Evolutionary conservation across 2,329 filamentous ascomycete species (phyloP).

Genomic region (Alternaria sp.): DNA sequence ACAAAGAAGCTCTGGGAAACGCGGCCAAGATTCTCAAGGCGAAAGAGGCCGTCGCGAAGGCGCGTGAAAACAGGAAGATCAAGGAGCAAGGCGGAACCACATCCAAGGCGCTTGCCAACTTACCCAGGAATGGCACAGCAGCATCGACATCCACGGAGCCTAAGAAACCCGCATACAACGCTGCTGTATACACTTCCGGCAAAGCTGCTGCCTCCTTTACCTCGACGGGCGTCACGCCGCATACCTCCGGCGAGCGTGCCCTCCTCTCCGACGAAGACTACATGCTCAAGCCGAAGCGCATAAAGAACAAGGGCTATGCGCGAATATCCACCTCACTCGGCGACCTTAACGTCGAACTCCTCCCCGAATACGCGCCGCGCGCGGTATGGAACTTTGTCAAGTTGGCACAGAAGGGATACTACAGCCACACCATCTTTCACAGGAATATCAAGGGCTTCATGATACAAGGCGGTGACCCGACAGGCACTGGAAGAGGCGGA

Average conservation of each 20-base stretch:
- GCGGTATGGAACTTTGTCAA: slow-evolving; percentile 98
- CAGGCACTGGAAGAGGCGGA: slow-evolving; percentile 90
- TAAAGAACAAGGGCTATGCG: slow-evolving; percentile 91
- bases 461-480: slow-evolving; percentile 96
- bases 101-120: slow-evolving; percentile 29
- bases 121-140: slow-evolving; percentile 32
- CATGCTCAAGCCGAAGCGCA: slow-evolving; percentile 88
- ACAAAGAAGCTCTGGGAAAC: slow-evolving; percentile 79
- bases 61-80: slow-evolving; percentile 72
- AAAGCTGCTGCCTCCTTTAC: slow-evolving; percentile 93
- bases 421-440: slow-evolving; percentile 84
- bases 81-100: slow-evolving; percentile 41
- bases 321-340: slow-evolving; percentile 88
- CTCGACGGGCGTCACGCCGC: slow-evolving; percentile 89
- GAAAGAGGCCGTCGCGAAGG: slow-evolving; percentile 92
- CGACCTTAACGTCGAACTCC: slow-evolving; percentile 85
- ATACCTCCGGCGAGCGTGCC: slow-evolving; percentile 87
- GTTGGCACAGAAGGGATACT: slow-evolving; percentile 88
- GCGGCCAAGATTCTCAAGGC: slow-evolving; percentile 85
- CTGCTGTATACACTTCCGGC: slow-evolving; percentile 89
- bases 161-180: slow-evolving; percentile 69
- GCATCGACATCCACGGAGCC: slow-evolving; percentile 38
- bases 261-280: slow-evolving; percentile 93
- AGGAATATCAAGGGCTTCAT: slow-evolving; percentile 96
- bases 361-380: slow-evolving; percentile 88